Base-by-base conservation (phyloP, 805 yeast genomes). In the Barnettozyma californica region DNA sequence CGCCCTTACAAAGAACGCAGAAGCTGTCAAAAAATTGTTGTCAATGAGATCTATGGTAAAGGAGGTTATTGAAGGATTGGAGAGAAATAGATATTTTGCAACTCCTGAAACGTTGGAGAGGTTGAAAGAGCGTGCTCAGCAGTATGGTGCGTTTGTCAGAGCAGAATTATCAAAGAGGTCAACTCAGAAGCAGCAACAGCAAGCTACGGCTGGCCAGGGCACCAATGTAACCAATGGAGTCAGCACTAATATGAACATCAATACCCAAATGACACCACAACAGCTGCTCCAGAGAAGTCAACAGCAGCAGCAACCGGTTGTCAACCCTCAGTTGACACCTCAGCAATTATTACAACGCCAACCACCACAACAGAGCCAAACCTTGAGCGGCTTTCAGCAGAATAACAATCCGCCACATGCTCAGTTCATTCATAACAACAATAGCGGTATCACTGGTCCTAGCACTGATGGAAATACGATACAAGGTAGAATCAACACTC, bases 21-120 rank as follows among this genome's bases (percentile, higher is more conserved):
- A 82, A 44, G 91, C 87, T 9, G 84, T 95, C 1, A 81, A 80
- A 58, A 78, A 87, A 55, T 76, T 90, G 50, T 74, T 90, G 51
- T 91, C 86, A 61, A 79, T 87, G 74, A 83, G 88, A 65, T 76
- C 81, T 51, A 83, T 88, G 83, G 81, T 87, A 40, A 83, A 81
- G 59, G 85, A 83, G 61, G 85, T 88, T 51, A 68, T 83, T 55
- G 94, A 87, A 45, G 81, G 78, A 41, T 70, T 88, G 54, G 77
- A 81, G 49, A 73, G 79, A 53, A 84, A 84, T 5, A 70, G 76
- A 20, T 88, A 76, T 59, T 77, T 82, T 53, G 91, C 91, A 1
- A 78, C 80, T n/a, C 84, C 85, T 14, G 87, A 81, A 42, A 72
- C 87, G 37, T 69, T 87, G 45, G 87, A 80, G 40, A 84, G 82